A percentile compares a stretch with the other conserved stretches of the same genome.
Evolutionary conservation across 1,284 basidiomycete species (phyloP).

Genomic region (Irpex sp.): DNA sequence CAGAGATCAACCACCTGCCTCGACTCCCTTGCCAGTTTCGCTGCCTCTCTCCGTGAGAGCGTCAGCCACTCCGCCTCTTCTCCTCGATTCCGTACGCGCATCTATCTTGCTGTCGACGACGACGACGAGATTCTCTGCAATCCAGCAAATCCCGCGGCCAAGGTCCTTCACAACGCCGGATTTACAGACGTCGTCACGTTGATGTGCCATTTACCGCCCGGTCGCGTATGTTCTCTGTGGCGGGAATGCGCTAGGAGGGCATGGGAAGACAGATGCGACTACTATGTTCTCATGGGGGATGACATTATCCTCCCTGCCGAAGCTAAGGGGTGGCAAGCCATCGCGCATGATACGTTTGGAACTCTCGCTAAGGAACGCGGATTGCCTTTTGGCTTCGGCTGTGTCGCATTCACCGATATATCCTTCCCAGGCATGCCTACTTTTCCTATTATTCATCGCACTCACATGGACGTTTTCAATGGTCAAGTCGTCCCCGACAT

Average conservation of each 20-base stretch:
- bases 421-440: conserved; percentile 61
- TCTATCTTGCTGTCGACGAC: conserved; percentile 54
- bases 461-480: conserved; percentile 52
- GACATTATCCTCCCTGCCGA: conserved; percentile 44
- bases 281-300: conserved; percentile 54
- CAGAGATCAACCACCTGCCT: conserved; percentile 33
- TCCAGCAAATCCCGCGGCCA: conserved; percentile 32
- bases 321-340: conserved; percentile 45
- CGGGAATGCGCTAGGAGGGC: conserved; percentile 44
- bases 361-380: conserved; percentile 27
- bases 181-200: conserved; percentile 35
- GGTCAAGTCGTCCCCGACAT: conserved; percentile 47
- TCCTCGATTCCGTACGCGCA: conserved; percentile 31
- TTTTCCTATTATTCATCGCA: conserved; percentile 52
- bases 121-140: conserved; percentile 41
- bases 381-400: conserved; percentile 48
- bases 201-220: conserved; percentile 35
- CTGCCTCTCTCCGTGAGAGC: conserved; percentile 39
- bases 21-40: conserved; percentile 38
- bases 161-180: conserved; percentile 32
- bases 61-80: conserved; percentile 41
- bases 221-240: conserved; percentile 55
- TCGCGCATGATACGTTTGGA: conserved; percentile 36
- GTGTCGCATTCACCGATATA: conserved; percentile 53
- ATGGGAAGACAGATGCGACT: conserved; percentile 46